Conservation (phyloP, 805 yeast species). For the Wickerhamiella bombiphila region DNA sequence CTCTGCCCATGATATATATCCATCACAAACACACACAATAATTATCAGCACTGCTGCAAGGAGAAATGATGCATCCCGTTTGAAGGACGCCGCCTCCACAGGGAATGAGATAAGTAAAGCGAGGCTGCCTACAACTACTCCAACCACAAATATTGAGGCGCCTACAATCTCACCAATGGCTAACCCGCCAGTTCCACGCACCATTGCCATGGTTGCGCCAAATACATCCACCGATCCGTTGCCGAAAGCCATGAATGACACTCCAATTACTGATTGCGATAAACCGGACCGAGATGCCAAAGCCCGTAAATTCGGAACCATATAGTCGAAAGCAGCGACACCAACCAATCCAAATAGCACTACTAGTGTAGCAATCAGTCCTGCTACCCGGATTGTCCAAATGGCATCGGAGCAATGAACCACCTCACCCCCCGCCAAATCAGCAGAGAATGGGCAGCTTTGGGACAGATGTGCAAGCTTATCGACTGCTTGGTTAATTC, state of each 20-base stretch:
- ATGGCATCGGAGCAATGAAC: too few species aligned
- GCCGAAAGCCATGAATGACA: constrained; percentile 79
- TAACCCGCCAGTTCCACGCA: constrained; percentile 50
- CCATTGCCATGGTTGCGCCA: constrained; percentile 71
- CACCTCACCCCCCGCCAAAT: too few species aligned
- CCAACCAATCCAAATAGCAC: constrained; percentile 53
- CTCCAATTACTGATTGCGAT: constrained; percentile 68
- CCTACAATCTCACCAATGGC: constrained; percentile 90
- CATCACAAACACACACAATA: constrained; percentile 39
- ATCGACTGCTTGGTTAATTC: too few species aligned
- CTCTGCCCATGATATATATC: constrained; percentile 38
- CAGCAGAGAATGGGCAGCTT: too few species aligned
- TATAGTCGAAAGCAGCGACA: constrained; percentile 62
- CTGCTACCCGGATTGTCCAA: too few species aligned
- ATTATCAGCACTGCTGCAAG: constrained; percentile 35
- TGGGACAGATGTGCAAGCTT: too few species aligned
- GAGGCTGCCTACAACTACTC: constrained; percentile 70
- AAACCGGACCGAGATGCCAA: constrained; percentile 48
- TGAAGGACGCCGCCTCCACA: constrained; percentile 32
- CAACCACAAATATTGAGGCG: constrained; percentile 67
- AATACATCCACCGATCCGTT: constrained; percentile 87
- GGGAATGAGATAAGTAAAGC: constrained; percentile 51
- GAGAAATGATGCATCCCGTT: constrained; percentile 50
- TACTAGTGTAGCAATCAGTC: constrained; percentile 18
- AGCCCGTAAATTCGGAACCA: constrained; percentile 63